Percentiles rank a stretch among this genome's conserved stretches.
Conservation (phyloP, 2,329 filamentous ascomycete species). For the Fusarium cicatricum region DNA sequence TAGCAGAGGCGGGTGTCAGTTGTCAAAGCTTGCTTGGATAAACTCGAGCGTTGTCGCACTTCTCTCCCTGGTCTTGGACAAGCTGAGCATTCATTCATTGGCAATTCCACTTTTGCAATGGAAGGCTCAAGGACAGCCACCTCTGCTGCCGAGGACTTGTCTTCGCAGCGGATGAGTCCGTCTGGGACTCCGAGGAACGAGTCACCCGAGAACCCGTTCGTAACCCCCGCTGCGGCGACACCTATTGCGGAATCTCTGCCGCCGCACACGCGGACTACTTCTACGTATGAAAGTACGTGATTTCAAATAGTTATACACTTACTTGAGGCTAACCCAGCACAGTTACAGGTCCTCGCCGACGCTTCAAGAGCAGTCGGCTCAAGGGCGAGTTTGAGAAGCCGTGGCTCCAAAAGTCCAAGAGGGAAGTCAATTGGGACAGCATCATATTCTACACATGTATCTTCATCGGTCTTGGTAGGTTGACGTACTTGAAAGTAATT, state of each 20-base stretch:
- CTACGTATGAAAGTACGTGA: constrained; percentile 27
- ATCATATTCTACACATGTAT: constrained; percentile 41
- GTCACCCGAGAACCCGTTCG: constrained; percentile 31
- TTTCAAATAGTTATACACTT: accelerated
- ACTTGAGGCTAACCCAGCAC: not conserved
- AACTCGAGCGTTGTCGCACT: constrained; percentile 2
- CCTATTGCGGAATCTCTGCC: constrained; percentile 30
- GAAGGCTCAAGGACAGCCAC: constrained; percentile 28
- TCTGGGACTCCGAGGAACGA: constrained; percentile 27
- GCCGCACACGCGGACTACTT: constrained; percentile 12
- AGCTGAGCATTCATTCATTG: constrained; percentile 14
- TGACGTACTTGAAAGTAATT: accelerated
- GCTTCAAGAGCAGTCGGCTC: constrained; percentile 39
- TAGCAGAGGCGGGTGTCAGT: constrained; percentile 2
- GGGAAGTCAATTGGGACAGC: constrained; percentile 39
- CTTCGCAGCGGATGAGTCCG: constrained; percentile 11
- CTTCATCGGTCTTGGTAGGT: constrained; percentile 34
- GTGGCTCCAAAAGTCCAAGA: constrained; percentile 36
- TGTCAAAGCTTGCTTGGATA: constrained; percentile 12
- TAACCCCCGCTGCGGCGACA: constrained; percentile 31
- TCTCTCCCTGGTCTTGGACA: constrained; percentile 20
- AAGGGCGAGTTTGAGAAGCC: constrained; percentile 40
- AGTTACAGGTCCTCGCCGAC: constrained; percentile 42
- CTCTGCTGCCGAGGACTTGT: constrained; percentile 19
- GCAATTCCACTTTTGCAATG: constrained; percentile 25